Base-by-base conservation (phyloP, 2,329 filamentous ascomycete species). In the Talaromyces sp. region DNA sequence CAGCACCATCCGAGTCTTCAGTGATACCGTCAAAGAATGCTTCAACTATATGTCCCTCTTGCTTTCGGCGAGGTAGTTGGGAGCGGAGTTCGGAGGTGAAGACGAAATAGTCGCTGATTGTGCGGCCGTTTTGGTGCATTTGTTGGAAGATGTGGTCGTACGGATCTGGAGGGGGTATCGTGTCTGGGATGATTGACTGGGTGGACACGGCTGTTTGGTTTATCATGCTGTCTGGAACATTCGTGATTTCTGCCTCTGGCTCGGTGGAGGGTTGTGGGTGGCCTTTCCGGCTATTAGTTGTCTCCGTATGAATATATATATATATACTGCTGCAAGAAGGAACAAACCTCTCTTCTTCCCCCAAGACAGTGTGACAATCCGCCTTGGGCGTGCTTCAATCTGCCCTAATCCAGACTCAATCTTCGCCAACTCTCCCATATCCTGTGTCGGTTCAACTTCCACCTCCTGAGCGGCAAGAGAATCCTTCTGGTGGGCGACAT, bases 1-100 rank as follows among this genome's bases (percentile, higher is more conserved):
- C 39, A 3, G 43, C n/a, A 1, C 56, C 37, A 27, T 59, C 37
- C 14, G 37, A n/a, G 62, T 73, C 69, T 3, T 45, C 47, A 8
- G 67, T 65, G 22, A 77, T 63, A 9, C 76, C 77, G 6, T 66
- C 65, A 63, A 78, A 68, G 64, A 79, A 78, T 1, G 67, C 66
- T 52, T 71, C 67, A 7, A 77, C 70, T 37, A 76, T 65, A 8
- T 66, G 45, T 1, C 63, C 52, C 41, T 75, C 72, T 19, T 67
- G 67, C 6, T 66, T 58, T 14, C 67, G 61, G 3, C 65, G 65
- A 2, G 66, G 69, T n/a, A 71, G 62, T 3, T 65, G 35, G 2
- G 60, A 43, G 6, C 71, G 68, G 8, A 73, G 56, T 4, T 61
- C 41, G 22, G 70, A 65, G 5, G 71, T 72, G 11, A 63, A 70